Evolutionary conservation across 805 yeast genomes (phyloP).

Genomic region (Kuraishia borneana): DNA sequence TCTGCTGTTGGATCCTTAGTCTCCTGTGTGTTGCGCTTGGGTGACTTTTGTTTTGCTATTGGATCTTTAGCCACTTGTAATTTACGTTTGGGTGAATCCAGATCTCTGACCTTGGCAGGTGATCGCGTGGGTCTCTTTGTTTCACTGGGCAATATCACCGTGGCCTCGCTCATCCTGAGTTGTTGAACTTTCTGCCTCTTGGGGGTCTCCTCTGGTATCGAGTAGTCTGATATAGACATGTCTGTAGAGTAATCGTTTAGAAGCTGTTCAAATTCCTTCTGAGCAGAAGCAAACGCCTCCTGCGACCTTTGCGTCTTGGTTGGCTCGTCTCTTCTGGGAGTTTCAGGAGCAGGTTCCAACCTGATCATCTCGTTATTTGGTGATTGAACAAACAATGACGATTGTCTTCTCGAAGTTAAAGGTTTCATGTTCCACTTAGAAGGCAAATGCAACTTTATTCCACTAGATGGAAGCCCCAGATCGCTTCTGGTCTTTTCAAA

Average conservation of each 20-base stretch:
- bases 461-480: slow-evolving; percentile 23
- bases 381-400: slow-evolving; percentile 5
- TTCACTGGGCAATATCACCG: background rate
- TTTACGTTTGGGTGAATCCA: no score
- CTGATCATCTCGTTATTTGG: no score
- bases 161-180: slow-evolving; percentile 1
- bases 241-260: background rate
- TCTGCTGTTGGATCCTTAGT: background rate
- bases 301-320: background rate
- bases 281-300: background rate
- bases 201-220: slow-evolving; percentile 1
- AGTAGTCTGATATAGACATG: slow-evolving; percentile 1
- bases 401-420: slow-evolving; percentile 2
- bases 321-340: background rate
- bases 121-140: no score
- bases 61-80: no score
- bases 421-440: background rate
- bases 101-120: no score
- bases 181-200: background rate
- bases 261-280: background rate
- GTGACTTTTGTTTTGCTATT: background rate
- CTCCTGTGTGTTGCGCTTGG: background rate
- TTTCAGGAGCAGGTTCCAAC: no score
- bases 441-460: slow-evolving; percentile 3
- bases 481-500: slow-evolving; percentile 27